Percentiles rank a stretch among this genome's conserved stretches.
Evolutionary conservation across 2,329 filamentous ascomycete genomes (phyloP).

Genomic region (Hansfordia pulvinata): DNA sequence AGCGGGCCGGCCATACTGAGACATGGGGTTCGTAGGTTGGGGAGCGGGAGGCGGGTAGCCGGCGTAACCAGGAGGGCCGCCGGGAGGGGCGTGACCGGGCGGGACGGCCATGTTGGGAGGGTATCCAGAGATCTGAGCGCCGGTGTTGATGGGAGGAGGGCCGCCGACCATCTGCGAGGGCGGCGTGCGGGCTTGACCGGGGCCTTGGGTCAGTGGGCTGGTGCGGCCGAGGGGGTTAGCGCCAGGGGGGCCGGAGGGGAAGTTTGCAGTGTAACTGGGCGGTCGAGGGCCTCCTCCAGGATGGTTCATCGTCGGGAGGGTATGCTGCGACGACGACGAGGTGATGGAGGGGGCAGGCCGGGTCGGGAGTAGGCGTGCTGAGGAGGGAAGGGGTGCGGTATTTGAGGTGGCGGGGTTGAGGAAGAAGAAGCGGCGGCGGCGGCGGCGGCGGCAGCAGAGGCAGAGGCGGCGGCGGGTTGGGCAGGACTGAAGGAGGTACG

Average conservation of each 20-base stretch:
- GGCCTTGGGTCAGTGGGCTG: slow-evolving; percentile 34
- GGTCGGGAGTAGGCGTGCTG: slow-evolving; percentile 19
- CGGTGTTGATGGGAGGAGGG: slow-evolving; percentile 54
- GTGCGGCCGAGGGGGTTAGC: slow-evolving; percentile 38
- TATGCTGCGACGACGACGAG: slow-evolving; percentile 31
- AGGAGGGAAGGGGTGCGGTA: slow-evolving; percentile 32
- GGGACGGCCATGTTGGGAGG: slow-evolving; percentile 38
- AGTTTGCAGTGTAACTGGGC: slow-evolving; percentile 49
- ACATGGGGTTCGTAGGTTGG: slow-evolving; percentile 24
- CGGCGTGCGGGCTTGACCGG: slow-evolving; percentile 39
- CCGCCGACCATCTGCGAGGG: slow-evolving; percentile 49
- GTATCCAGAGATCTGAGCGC: slow-evolving; percentile 43
- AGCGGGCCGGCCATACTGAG: slow-evolving; percentile 31
- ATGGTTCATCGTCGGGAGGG: slow-evolving; percentile 49
- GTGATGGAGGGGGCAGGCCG: slow-evolving; percentile 30
- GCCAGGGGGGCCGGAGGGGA: slow-evolving; percentile 30
- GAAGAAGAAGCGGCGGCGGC: slow-evolving; percentile 21
- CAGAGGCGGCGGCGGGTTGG: no score
- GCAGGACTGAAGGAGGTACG: no score
- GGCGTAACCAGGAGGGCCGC: slow-evolving; percentile 31
- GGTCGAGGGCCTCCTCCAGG: slow-evolving; percentile 44
- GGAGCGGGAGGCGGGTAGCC: slow-evolving; percentile 34
- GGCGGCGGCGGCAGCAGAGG: slow-evolving; percentile 15
- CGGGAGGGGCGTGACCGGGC: slow-evolving; percentile 25
- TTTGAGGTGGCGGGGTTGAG: slow-evolving; percentile 31